Conservation (phyloP, 495 filamentous ascomycete genomes). For the Aspergillus haitiensis region DNA sequence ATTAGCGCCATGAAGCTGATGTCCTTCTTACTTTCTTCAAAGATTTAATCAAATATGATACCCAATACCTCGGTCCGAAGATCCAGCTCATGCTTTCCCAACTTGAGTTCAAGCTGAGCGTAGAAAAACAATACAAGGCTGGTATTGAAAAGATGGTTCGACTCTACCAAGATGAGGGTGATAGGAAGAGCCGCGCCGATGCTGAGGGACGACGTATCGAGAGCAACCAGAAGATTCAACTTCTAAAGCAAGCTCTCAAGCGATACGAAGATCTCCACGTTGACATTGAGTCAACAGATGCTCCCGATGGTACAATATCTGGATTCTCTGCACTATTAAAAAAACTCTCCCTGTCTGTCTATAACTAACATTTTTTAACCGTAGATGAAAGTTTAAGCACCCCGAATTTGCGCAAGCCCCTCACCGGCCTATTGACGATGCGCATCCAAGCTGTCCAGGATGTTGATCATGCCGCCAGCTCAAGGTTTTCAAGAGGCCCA, state of each 20-base stretch:
- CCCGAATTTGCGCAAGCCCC: slow-evolving; percentile 89
- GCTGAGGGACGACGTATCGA: slow-evolving; percentile 86
- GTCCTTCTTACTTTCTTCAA: neutral
- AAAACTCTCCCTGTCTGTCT: neutral
- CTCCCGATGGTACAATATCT: slow-evolving; percentile 70
- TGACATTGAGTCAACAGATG: slow-evolving; percentile 81
- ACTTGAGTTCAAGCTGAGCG: slow-evolving; percentile 97
- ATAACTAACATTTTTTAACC: slow-evolving; percentile 14
- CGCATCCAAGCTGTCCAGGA: slow-evolving; percentile 86
- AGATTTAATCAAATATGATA: slow-evolving; percentile 99
- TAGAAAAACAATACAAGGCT: slow-evolving; percentile 98
- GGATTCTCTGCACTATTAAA: neutral
- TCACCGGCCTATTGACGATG: slow-evolving; percentile 85
- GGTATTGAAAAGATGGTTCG: slow-evolving; percentile 99
- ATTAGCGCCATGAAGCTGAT: slow-evolving; percentile 8
- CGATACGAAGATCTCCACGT: slow-evolving; percentile 97
- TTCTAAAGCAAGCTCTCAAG: slow-evolving; percentile 92
- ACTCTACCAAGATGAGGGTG: slow-evolving; percentile 96
- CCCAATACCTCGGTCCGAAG: slow-evolving; percentile 88
- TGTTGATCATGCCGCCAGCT: slow-evolving; percentile 88
- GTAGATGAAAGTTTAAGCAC: slow-evolving; percentile 95
- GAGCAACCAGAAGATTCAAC: slow-evolving; percentile 95
- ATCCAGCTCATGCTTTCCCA: slow-evolving; percentile 99
- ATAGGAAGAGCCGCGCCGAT: slow-evolving; percentile 90
- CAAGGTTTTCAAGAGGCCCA: slow-evolving; percentile 82